A percentile compares a stretch with the other conserved stretches of the same genome.
Conservation (phyloP, 2,329 filamentous ascomycete genomes). For the Sclerotinia spermophila region DNA sequence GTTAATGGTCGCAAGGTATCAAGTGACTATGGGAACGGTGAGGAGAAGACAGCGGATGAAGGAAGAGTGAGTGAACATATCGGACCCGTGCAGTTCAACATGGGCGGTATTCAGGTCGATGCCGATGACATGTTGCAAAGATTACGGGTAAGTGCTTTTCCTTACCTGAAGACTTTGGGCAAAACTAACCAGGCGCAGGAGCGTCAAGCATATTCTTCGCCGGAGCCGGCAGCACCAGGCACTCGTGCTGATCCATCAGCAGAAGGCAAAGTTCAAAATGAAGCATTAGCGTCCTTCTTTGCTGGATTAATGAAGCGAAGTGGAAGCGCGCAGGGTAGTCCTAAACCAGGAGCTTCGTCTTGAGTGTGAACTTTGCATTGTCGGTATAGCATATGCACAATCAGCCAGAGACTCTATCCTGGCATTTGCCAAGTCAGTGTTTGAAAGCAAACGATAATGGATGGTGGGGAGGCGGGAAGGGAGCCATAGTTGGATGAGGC, state of each 20-base stretch:
- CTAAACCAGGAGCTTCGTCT: slow-evolving; percentile 32
- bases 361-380: slow-evolving; percentile 3
- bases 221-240: slow-evolving; percentile 35
- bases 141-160: slow-evolving; percentile 60
- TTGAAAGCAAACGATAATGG: neutral
- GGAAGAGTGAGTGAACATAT: slow-evolving; percentile 63
- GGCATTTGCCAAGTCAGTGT: neutral
- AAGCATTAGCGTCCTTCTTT: slow-evolving; percentile 58
- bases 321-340: slow-evolving; percentile 34
- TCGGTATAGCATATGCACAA: neutral
- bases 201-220: slow-evolving; percentile 36
- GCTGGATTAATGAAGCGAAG: slow-evolving; percentile 54
- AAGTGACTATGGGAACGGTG: slow-evolving; percentile 23
- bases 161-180: neutral
- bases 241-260: slow-evolving; percentile 29
- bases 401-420: slow-evolving; percentile 9
- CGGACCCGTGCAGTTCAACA: slow-evolving; percentile 94
- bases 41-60: slow-evolving; percentile 30
- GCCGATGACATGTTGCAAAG: slow-evolving; percentile 89
- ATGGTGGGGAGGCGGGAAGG: neutral
- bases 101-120: slow-evolving; percentile 95
- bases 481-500: neutral
- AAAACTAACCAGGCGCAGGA: slow-evolving; percentile 29
- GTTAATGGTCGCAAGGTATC: slow-evolving; percentile 28
- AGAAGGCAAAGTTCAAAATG: slow-evolving; percentile 52